A percentile compares a stretch with the other conserved stretches of the same genome.
phyloP scores from a whole-genome alignment of 2,329 filamentous ascomycete species.

The Metarhizium rileyi region DNA sequence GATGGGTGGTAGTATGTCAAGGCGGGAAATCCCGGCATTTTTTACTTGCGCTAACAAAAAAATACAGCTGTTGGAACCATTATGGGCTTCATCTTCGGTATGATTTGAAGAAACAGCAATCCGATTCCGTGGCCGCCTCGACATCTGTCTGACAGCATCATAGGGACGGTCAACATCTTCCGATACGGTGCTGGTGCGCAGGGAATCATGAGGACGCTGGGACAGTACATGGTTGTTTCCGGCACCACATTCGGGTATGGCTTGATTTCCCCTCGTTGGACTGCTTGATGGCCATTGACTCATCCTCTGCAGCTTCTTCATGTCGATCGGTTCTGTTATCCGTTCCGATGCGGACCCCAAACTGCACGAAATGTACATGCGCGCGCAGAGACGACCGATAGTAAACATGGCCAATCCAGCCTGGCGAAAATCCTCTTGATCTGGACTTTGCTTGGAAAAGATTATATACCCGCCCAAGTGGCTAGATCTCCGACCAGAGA shows the following conservation, averaged over 20 bases:
- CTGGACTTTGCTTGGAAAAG: not conserved
- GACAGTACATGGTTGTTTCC: conserved; percentile 94
- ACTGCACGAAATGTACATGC: conserved; percentile 64
- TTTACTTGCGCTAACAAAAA: conserved; percentile 16
- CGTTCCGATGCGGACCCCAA: conserved; percentile 79
- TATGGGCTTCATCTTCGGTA: conserved; percentile 97
- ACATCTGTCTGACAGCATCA: conserved; percentile 5
- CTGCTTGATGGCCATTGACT: conserved; percentile 8
- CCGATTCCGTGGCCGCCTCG: not conserved
- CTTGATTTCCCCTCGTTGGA: not conserved
- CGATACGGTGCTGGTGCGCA: conserved; percentile 88
- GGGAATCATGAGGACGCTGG: conserved; percentile 85
- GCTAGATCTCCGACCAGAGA: not conserved
- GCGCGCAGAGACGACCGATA: conserved; percentile 64
- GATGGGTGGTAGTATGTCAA: conserved; percentile 88
- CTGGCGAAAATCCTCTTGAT: conserved; percentile 19
- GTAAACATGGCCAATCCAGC: conserved; percentile 38
- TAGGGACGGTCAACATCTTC: conserved; percentile 89
- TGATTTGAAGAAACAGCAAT: conserved; percentile 12
- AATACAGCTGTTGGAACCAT: conserved; percentile 84
- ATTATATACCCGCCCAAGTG: conserved; percentile 4
- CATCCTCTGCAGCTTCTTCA: conserved; percentile 63
- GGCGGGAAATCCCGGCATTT: not conserved
- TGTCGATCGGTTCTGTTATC: conserved; percentile 96
- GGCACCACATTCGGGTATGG: conserved; percentile 87